Conservation (phyloP, 2,329 filamentous ascomycete genomes). For the Plenodomus tracheiphilus region DNA sequence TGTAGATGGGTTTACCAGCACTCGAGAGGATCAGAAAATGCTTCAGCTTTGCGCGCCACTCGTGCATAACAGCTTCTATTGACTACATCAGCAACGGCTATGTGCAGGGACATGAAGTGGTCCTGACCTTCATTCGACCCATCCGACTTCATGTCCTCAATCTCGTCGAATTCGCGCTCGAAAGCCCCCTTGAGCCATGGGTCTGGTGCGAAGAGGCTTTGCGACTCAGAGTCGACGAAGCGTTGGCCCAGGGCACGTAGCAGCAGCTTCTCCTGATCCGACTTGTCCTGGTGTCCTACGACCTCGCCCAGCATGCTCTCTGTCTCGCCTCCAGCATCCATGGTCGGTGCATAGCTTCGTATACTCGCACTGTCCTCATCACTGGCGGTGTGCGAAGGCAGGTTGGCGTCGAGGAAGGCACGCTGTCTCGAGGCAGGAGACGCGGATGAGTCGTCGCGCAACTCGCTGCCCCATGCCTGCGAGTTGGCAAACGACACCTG, state of each 20-base stretch:
- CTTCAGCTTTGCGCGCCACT: constrained; percentile 92
- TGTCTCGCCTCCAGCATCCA: constrained; percentile 68
- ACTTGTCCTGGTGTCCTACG: constrained; percentile 63
- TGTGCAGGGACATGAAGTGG: constrained; percentile 23
- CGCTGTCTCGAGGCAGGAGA: constrained; percentile 43
- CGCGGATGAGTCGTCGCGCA: constrained; percentile 29
- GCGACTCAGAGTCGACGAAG: constrained; percentile 56
- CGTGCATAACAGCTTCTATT: constrained; percentile 58
- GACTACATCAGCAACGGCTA: constrained; percentile 31
- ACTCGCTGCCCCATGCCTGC: constrained; percentile 67
- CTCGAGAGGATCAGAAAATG: constrained; percentile 97
- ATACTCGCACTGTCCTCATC: constrained; percentile 67
- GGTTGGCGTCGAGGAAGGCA: constrained; percentile 43
- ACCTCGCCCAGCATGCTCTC: constrained; percentile 81
- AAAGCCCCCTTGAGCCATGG: constrained; percentile 65
- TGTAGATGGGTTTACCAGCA: constrained; percentile 96
- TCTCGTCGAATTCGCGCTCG: constrained; percentile 74
- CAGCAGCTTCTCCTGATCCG: constrained; percentile 64
- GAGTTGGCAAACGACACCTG: constrained; percentile 81
- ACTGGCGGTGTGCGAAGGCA: constrained; percentile 52
- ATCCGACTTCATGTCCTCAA: constrained; percentile 62
- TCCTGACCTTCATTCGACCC: constrained; percentile 63
- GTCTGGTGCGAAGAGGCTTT: constrained; percentile 54
- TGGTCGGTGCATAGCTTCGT: constrained; percentile 66
- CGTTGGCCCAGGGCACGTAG: constrained; percentile 70